Evolutionary conservation across 2,329 filamentous ascomycete species (phyloP).

Genomic region (Lecanoromycetidae sp.): DNA sequence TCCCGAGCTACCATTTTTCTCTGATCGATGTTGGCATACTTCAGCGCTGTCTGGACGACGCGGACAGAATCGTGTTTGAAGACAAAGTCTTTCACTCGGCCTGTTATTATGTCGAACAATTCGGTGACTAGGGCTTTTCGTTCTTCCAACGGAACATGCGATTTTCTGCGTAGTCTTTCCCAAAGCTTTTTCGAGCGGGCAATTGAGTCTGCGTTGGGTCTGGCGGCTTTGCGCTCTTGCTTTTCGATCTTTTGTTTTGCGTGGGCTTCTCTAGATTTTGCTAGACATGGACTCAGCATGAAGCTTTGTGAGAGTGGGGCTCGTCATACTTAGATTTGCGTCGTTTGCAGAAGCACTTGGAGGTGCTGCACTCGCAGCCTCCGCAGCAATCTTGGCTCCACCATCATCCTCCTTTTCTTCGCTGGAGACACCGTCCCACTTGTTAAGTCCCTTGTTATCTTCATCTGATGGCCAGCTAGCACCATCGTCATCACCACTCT

Average conservation of each 20-base stretch:
- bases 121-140: constrained; percentile 76
- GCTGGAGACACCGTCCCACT: constrained; percentile 36
- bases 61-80: constrained; percentile 98
- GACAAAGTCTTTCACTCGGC: constrained; percentile 85
- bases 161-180: constrained; percentile 87
- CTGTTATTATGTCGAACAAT: constrained; percentile 82
- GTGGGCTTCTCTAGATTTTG: constrained; percentile 78
- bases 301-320: too few species aligned
- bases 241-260: constrained; percentile 82
- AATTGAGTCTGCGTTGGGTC: constrained; percentile 84
- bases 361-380: not conserved
- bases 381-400: constrained; percentile 21
- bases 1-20: constrained; percentile 77
- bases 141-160: constrained; percentile 81
- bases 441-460: constrained; percentile 22
- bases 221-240: constrained; percentile 79
- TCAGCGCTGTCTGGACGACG: constrained; percentile 90
- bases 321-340: not conserved
- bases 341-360: not conserved
- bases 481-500: constrained; percentile 18
- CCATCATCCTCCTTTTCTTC: constrained; percentile 29
- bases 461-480: constrained; percentile 23
- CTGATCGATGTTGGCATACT: constrained; percentile 80
- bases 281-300: too few species aligned
- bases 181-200: constrained; percentile 89